These are phyloP conservation scores for Globisporangium mamillatum DNA, from an alignment of 352 stramenopile genomes.

Conservation along the genomic window DNA sequence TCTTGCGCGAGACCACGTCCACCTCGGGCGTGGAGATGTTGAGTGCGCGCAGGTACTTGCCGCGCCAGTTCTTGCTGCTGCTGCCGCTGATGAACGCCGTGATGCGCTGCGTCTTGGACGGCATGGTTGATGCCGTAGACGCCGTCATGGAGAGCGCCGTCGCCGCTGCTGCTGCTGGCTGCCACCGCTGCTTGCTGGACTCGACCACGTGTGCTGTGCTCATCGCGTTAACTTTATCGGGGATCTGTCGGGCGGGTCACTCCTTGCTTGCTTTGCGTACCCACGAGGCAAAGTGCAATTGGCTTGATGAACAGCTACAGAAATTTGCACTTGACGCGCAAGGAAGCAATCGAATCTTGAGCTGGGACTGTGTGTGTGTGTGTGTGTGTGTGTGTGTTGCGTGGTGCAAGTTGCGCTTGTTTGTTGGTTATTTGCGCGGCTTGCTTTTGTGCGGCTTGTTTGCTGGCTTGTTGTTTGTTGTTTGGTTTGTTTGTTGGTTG, in stretches of 20 bases:
- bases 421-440: background rate
- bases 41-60: conserved; percentile 73
- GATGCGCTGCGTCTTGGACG: background rate
- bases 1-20: conserved; percentile 14
- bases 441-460: no score
- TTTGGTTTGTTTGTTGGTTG: background rate
- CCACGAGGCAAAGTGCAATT: background rate
- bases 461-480: background rate
- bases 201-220: no score
- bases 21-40: conserved; percentile 64
- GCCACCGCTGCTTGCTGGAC: background rate
- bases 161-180: background rate
- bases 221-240: no score
- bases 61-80: conserved; percentile 58
- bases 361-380: no score
- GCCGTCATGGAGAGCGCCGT: conserved; percentile 1
- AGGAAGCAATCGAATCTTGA: background rate
- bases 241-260: no score
- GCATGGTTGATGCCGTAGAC: background rate
- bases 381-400: background rate
- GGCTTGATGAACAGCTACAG: background rate
- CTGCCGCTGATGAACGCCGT: conserved; percentile 4
- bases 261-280: background rate
- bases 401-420: conserved; percentile 3
- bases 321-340: background rate